These are phyloP conservation scores for Colletotrichum tofieldiae DNA, from an alignment of 2,329 filamentous ascomycete species.

Conservation along the genomic window DNA sequence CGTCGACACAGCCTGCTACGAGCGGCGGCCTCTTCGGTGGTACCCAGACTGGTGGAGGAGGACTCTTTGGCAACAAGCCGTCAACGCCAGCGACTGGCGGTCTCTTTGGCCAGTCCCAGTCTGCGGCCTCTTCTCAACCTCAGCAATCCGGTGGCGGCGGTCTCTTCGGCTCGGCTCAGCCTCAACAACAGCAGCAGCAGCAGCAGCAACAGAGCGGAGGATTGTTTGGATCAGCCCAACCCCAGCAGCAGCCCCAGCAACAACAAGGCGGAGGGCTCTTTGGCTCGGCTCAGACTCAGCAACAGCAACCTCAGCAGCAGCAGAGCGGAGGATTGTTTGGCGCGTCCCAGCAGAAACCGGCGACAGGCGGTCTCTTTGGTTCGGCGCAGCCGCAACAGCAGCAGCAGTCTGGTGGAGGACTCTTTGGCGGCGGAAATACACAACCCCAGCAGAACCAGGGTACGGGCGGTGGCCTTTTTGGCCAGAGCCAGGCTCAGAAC, in stretches of 20 bases:
- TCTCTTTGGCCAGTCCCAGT: constrained; percentile 50
- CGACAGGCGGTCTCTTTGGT: constrained; percentile 49
- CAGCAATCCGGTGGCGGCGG: constrained; percentile 48
- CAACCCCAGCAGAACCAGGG: constrained; percentile 40
- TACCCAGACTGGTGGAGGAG: constrained; percentile 48
- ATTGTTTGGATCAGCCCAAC: constrained; percentile 33
- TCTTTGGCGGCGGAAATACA: constrained; percentile 50
- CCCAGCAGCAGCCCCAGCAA: constrained; percentile 46
- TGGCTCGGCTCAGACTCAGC: constrained; percentile 47
- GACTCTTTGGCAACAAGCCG: constrained; percentile 38
- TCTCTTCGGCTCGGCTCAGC: constrained; percentile 26
- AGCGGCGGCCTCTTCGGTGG: constrained; percentile 56
- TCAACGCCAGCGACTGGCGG: constrained; percentile 52
- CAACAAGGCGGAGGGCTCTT: constrained; percentile 56
- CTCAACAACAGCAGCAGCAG: constrained; percentile 40
- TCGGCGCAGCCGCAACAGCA: constrained; percentile 46
- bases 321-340: constrained; percentile 39
- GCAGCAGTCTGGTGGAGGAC: constrained; percentile 47
- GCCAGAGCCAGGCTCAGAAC: constrained; percentile 52
- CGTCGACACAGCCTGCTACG: constrained; percentile 51
- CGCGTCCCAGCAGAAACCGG: constrained; percentile 40
- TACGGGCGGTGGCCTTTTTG: constrained; percentile 49
- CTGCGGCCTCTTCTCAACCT: constrained; percentile 45
- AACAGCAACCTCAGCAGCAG: constrained; percentile 36
- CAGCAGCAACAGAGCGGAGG: constrained; percentile 44